Evolutionary conservation across 768 basidiomycete species (phyloP), one percentile per base, ranked within the genome.

Genomic region (Atractiella rhizophila): DNA sequence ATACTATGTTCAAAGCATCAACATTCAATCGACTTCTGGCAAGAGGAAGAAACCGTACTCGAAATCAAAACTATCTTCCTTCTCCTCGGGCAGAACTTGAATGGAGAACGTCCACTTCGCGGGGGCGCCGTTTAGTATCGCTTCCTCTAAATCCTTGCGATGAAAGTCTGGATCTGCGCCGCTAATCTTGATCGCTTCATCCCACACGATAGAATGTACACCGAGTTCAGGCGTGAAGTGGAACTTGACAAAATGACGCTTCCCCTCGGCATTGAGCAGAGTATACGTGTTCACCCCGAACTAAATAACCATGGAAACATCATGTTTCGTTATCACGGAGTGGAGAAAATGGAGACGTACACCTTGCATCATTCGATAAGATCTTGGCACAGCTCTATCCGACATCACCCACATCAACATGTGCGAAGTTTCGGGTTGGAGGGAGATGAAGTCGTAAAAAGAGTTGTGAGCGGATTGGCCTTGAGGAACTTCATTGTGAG

Each of bases 161-260:
- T 83, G 81, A 59, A 78, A 86, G 57, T 85, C 81, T 11, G 83
- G 81, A 57, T 86, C 82, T 56, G 82, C 78, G 0, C 78, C 76
- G 13, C 49, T 31, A 31, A 86, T 67, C 56, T 85, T 85, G 45
- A 86, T 62, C 1, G 77, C 77, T 50, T 91, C 83, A 47, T 88
- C 82, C 81, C 83, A 88, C 5, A 76, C 63, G 13, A 86, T 61
- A 43, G 71, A 74, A 54, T 83, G 76, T 2, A 76, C 76, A 18
- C 81, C 81, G 13, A 83, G 66, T 26, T 44, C 43, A 11, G 81
- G 70, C 28, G 68, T 69, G 64, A 70, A 77, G 57, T 83, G 78
- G 56, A 82, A 85, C 57, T 85, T 86, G 59, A 85, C 81, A 50
- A 86, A 86, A 40, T 67, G 65, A 1, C 71, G 67, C 51, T 80